These are phyloP conservation scores for Aspergillus sp. DNA, from an alignment of 2,329 filamentous ascomycete genomes.

Conservation along the genomic window DNA sequence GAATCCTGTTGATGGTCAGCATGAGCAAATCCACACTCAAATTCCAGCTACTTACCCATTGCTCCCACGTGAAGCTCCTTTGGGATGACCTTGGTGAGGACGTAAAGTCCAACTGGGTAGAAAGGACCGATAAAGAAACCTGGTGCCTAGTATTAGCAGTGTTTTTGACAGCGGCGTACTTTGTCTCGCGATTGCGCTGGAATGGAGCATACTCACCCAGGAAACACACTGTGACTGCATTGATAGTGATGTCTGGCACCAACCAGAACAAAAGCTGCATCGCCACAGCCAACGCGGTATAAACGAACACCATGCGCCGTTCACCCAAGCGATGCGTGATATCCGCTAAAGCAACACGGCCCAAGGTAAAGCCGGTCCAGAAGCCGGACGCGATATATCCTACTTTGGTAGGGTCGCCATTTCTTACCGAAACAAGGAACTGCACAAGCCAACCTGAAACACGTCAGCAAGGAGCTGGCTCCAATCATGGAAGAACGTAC, in stretches of 20 bases:
- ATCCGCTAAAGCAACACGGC: constrained; percentile 25
- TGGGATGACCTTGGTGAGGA: constrained; percentile 26
- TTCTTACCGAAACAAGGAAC: constrained; percentile 25
- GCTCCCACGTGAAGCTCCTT: constrained; percentile 27
- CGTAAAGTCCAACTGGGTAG: constrained; percentile 28
- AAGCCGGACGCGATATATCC: constrained; percentile 29
- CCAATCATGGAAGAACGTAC: constrained; percentile 8
- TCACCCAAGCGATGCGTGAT: constrained; percentile 28
- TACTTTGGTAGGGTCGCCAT: constrained; percentile 26
- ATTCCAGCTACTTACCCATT: constrained; percentile 21
- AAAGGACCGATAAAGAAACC: constrained; percentile 32
- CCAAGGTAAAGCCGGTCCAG: constrained; percentile 28
- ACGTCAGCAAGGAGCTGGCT: neutral
- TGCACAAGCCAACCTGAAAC: constrained; percentile 27
- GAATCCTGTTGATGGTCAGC: constrained; percentile 22
- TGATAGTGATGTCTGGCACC: constrained; percentile 24
- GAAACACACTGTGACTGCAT: constrained; percentile 27
- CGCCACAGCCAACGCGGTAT: constrained; percentile 20
- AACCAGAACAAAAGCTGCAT: constrained; percentile 29
- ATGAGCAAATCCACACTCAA: neutral
- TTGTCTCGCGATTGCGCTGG: neutral
- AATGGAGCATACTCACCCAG: constrained; percentile 18
- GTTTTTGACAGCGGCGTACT: neutral
- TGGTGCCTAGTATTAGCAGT: constrained; percentile 9
- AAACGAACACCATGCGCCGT: constrained; percentile 26